A percentile compares a stretch with the other conserved stretches of the same genome.
Conservation (phyloP, 805 yeast species). For the Barnettozyma sucrosica region DNA sequence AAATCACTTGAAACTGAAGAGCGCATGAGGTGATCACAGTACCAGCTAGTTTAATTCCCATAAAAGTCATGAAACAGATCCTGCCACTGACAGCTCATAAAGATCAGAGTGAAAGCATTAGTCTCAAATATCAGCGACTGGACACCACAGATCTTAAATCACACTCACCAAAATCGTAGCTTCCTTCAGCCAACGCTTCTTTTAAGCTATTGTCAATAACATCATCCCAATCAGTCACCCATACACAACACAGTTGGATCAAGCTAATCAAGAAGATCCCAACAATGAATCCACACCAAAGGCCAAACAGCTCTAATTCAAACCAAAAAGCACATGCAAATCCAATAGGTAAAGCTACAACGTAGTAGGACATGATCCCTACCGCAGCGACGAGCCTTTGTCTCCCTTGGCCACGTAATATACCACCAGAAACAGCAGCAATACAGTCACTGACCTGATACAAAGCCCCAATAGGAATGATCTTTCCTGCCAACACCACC, state of each 20-base stretch:
- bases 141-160: constrained; percentile 18
- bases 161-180: constrained; percentile 5
- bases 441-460: constrained; percentile 68
- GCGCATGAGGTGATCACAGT: too few species aligned
- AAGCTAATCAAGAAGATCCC: constrained; percentile 46
- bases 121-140: too few species aligned
- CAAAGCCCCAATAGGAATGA: constrained; percentile 58
- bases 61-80: too few species aligned
- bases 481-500: constrained; percentile 39
- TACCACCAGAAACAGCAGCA: constrained; percentile 69
- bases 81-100: too few species aligned
- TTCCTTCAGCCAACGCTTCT: constrained; percentile 31
- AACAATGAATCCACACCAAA: constrained; percentile 55
- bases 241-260: constrained; percentile 36
- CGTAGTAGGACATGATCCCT: constrained; percentile 51
- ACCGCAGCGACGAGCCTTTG: constrained; percentile 58
- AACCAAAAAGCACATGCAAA: constrained; percentile 45
- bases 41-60: too few species aligned
- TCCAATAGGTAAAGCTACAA: constrained; percentile 55
- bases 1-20: too few species aligned
- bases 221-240: constrained; percentile 40
- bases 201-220: constrained; percentile 36
- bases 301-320: constrained; percentile 44
- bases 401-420: constrained; percentile 74
- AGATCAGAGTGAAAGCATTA: too few species aligned